Evolutionary conservation across 179 eudicot species (phyloP).

Genomic region (Silene noctiflora): DNA sequence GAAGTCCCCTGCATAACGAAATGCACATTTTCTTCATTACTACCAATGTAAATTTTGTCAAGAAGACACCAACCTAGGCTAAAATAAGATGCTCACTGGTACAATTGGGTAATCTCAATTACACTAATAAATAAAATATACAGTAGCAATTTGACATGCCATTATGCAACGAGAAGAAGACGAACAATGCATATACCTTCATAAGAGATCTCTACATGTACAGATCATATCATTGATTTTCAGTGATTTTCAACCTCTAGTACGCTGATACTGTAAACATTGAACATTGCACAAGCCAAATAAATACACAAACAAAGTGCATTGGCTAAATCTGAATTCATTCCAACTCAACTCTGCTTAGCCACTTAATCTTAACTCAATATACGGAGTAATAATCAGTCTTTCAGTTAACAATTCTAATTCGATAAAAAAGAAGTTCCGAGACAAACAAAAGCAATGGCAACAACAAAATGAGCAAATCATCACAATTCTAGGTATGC

Average conservation of each 20-base stretch:
- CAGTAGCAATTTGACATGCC: background rate
- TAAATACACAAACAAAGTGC: too few species aligned
- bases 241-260: background rate
- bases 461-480: background rate
- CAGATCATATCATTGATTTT: background rate
- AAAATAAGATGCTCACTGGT: background rate
- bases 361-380: too few species aligned
- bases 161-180: background rate
- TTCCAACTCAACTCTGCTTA: too few species aligned
- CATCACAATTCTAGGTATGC: background rate
- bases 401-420: too few species aligned
- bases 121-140: background rate
- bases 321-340: too few species aligned
- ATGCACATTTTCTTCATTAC: background rate
- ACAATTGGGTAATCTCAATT: background rate
- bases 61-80: background rate
- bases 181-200: background rate
- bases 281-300: too few species aligned
- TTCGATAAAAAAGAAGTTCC: too few species aligned
- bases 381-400: too few species aligned
- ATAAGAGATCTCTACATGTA: background rate
- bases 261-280: too few species aligned
- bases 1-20: constrained; percentile 73
- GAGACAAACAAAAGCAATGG: background rate
- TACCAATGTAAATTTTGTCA: background rate